Base-by-base conservation (phyloP, 805 yeast genomes). In the Candida cerambycidarum region DNA sequence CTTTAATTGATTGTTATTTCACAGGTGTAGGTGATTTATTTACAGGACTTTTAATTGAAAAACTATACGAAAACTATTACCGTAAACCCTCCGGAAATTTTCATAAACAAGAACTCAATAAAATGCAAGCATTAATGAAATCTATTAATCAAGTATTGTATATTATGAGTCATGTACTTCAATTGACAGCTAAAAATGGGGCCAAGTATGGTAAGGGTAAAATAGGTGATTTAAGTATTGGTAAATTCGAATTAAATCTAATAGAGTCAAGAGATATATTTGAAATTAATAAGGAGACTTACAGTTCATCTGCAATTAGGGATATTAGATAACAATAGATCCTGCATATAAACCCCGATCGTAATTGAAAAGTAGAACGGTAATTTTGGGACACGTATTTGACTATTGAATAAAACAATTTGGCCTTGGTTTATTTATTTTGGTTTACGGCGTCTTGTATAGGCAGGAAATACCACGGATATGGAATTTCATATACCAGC, bases 11-110 rank as follows among this genome's bases (percentile, higher is more conserved):
- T 42, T 82, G 92, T 4, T 89, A 92, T 59, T 92, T 90, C 64
- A 88, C 97, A 0, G 98, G 98, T 1, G 96, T 93, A 0, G 98
- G 98, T 5, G 98, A 90, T 56, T 63, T 90, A 32, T 90, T 92
- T 54, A 83, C 96, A 0, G 92, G 96, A 0, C 61, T 90, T 30
- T 60, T 89, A 24, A 53, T 87, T 5, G 95, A 85, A 59, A 75
- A 86, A 51, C 65, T 82, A 21, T 67, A 62, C 51, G 59, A 58
- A 1, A 54, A 52, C 28, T 32, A 45, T 29, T 32, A 45, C 15
- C 40, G 32, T 33, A 12, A 27, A 16, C 25, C 31, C n/a, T n/a
- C n/a, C 15, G 32, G 18, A 21, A 14, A 17, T 24, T 12, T n/a
- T n/a, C 19, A n/a, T n/a, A n/a, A n/a, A n/a, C n/a, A n/a, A n/a